Evolutionary conservation across 2,329 filamentous ascomycete genomes (phyloP).

Genomic region (Lachnellula hyalina): DNA sequence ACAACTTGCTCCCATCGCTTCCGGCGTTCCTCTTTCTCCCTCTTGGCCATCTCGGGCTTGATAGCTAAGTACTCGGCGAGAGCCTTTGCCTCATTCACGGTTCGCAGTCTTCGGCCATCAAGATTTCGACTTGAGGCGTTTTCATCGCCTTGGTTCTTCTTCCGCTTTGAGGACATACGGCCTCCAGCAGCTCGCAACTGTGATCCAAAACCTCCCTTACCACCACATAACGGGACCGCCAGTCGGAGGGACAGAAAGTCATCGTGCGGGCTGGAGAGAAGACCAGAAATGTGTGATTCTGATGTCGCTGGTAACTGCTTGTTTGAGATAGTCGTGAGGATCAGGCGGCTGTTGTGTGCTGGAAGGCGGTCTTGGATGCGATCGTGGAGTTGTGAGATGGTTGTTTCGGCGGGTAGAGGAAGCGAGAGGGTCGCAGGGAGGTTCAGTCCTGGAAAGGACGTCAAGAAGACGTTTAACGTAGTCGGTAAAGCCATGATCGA

Average conservation of each 20-base stretch:
- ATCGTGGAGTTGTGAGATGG: slow-evolving; percentile 61
- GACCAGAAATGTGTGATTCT: slow-evolving; percentile 50
- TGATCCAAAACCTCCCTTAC: slow-evolving; percentile 96
- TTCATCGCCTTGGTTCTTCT: slow-evolving; percentile 75
- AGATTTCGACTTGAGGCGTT: slow-evolving; percentile 91
- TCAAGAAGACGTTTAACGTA: slow-evolving; percentile 72
- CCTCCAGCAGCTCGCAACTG: slow-evolving; percentile 94
- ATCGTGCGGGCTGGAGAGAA: slow-evolving; percentile 53
- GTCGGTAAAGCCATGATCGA: slow-evolving; percentile 48
- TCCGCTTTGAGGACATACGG: slow-evolving; percentile 90
- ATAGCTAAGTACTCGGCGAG: slow-evolving; percentile 91
- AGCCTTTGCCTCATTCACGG: slow-evolving; percentile 91
- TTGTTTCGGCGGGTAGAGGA: slow-evolving; percentile 60
- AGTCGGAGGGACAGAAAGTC: slow-evolving; percentile 80
- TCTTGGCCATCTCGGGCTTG: slow-evolving; percentile 95
- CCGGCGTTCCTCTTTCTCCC: slow-evolving; percentile 80
- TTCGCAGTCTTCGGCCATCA: slow-evolving; percentile 82
- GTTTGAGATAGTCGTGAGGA: slow-evolving; percentile 79
- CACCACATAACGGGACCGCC: slow-evolving; percentile 73
- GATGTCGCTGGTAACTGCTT: slow-evolving; percentile 57
- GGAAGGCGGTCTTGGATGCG: slow-evolving; percentile 58
- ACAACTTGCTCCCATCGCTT: slow-evolving; percentile 87
- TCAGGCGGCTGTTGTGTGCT: slow-evolving; percentile 52
- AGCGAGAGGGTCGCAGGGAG: slow-evolving; percentile 78
- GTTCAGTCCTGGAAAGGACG: slow-evolving; percentile 76